Percentiles rank a stretch among this genome's conserved stretches.
Conservation (phyloP, 306 rosid genomes). For the Prunus mongolica region DNA sequence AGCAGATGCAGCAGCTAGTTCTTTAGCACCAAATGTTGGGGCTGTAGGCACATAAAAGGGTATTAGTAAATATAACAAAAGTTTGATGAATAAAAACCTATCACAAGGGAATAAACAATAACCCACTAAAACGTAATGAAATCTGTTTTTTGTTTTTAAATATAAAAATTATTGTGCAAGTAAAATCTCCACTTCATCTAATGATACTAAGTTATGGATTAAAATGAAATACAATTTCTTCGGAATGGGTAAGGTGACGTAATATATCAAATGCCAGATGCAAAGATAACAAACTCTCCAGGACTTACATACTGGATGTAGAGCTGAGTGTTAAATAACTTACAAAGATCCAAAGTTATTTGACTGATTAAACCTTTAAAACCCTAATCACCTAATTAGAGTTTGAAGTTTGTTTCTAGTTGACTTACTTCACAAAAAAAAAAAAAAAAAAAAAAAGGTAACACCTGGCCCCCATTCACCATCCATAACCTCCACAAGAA, state of each 20-base stretch:
- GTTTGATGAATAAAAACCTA: neutral
- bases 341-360: neutral
- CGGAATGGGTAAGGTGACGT: neutral
- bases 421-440: neutral
- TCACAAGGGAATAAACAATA: no score
- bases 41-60: slow-evolving; percentile 31
- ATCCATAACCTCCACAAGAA: neutral
- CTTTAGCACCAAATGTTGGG: slow-evolving; percentile 54
- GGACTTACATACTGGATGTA: neutral
- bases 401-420: neutral
- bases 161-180: neutral
- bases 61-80: neutral
- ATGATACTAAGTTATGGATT: neutral
- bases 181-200: neutral
- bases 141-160: neutral
- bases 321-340: neutral
- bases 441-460: neutral
- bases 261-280: neutral
- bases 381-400: neutral
- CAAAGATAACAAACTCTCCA: neutral
- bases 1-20: slow-evolving; percentile 34
- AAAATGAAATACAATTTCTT: neutral
- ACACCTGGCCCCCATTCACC: no score
- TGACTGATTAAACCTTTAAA: neutral
- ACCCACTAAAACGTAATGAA: neutral